Evolutionary conservation across 441 rosid genomes (phyloP), one percentile per base, ranked within the genome.

Genomic region (Codiaeum variegatum): DNA sequence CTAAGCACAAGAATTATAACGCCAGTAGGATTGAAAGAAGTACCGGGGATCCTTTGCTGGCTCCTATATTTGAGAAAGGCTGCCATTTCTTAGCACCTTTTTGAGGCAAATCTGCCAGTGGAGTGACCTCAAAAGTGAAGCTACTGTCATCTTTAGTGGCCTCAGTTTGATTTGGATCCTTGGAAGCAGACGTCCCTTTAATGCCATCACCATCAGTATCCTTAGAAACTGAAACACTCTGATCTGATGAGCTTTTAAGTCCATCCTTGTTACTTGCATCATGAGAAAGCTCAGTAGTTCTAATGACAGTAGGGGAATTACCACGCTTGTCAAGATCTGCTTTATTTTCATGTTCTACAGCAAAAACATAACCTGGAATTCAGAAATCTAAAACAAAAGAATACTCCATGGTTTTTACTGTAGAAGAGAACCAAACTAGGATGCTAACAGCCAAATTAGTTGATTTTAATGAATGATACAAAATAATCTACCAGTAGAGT

Each of bases 51-150:
- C 64, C 83, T 75, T 76, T 84, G 59, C 76, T 73, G 34, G 80
- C 78, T 75, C 82, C 85, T 65, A 74, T 42, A 66, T 82, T 52
- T 28, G 83, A 54, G 81, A 85, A 68, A 15, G 86, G 83, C 76
- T 85, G 82, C 83, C 86, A 83, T 64, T 78, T 82, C 68, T 81
- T 82, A 74, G 79, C 76, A 78, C 84, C 87, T 38, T 23, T 80
- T 60, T 29, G 71, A 70, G 88, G 78, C 49, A 70, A 36, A 71
- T 58, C 76, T 21, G 75, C 78, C 69, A 77, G 49, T n/a, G 87
- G 78, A 68, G 67, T 76, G 21, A 88, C 86, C 81, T 85, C 88
- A 73, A 87, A 86, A 56, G 88, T 88, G 80, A 87, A 80, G 79
- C 86, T 85, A 71, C 75, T 80, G 24, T 83, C 91, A 78, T 85